Percentiles rank a stretch among this genome's conserved stretches.
Conservation (phyloP, 805 yeast genomes). For the Clavispora carvajalis region DNA sequence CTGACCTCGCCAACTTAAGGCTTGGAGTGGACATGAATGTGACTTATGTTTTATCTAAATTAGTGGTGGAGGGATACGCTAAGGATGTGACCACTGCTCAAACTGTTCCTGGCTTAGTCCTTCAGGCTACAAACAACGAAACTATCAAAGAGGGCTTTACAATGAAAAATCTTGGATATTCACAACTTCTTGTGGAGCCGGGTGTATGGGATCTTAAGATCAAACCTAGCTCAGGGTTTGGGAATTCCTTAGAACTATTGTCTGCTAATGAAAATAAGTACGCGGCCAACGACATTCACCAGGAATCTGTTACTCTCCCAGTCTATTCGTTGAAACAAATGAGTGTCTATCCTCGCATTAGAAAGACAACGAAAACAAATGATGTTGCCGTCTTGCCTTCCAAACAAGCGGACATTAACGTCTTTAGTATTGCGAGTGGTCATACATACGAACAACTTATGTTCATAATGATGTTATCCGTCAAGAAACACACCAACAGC, state of each 20-base stretch:
- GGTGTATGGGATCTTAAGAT: conserved; percentile 60
- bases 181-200: conserved; percentile 70
- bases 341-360: conserved; percentile 41
- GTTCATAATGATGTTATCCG: conserved; percentile 77
- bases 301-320: conserved; percentile 22
- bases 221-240: conserved; percentile 28
- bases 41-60: conserved; percentile 42
- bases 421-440: conserved; percentile 81
- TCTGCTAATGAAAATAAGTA: conserved; percentile 41
- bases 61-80: conserved; percentile 71
- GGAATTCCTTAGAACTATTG: conserved; percentile 18
- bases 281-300: conserved; percentile 23
- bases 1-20: conserved; percentile 61
- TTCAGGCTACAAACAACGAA: conserved; percentile 29
- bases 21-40: conserved; percentile 32
- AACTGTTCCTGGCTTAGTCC: conserved; percentile 47
- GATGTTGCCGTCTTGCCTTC: neutral
- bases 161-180: conserved; percentile 80
- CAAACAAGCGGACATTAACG: conserved; percentile 50
- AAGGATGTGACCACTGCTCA: conserved; percentile 35
- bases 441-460: conserved; percentile 69
- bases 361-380: conserved; percentile 22
- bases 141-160: conserved; percentile 53
- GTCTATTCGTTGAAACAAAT: conserved; percentile 43
- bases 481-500: conserved; percentile 54